Percentiles rank a stretch among this genome's conserved stretches.
These are phyloP conservation scores for Oligophagozyma castellii DNA, from an alignment of 1,139 yeast genomes.

Conservation along the genomic window DNA sequence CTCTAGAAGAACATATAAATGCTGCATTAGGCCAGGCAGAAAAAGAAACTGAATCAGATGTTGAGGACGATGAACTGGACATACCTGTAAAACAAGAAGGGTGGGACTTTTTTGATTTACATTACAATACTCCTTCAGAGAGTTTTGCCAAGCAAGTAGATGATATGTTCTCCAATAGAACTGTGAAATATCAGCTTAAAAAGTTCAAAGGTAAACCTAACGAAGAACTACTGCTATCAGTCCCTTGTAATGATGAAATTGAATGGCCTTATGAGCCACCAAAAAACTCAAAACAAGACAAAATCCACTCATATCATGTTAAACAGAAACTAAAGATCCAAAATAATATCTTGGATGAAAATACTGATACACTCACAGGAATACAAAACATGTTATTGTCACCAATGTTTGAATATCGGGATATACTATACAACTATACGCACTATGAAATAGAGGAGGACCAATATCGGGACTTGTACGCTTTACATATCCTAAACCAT, in stretches of 20 bases:
- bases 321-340: slow-evolving; percentile 23
- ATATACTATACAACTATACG: slow-evolving; percentile 51
- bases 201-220: slow-evolving; percentile 9
- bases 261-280: slow-evolving; percentile 8
- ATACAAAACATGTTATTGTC: slow-evolving; percentile 35
- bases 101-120: slow-evolving; percentile 59
- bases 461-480: slow-evolving; percentile 49
- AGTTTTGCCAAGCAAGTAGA: slow-evolving; percentile 26
- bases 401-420: slow-evolving; percentile 62
- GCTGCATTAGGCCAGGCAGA: slow-evolving; percentile 18
- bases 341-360: slow-evolving; percentile 12
- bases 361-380: slow-evolving; percentile 22
- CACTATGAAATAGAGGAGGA: slow-evolving; percentile 27
- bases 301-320: slow-evolving; percentile 23
- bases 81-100: slow-evolving; percentile 33
- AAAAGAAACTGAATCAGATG: slow-evolving; percentile 24
- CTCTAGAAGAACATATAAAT: slow-evolving; percentile 20
- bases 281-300: slow-evolving; percentile 12
- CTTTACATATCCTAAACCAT: slow-evolving; percentile 69
- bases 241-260: slow-evolving; percentile 9
- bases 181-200: slow-evolving; percentile 11
- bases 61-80: slow-evolving; percentile 25
- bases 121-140: slow-evolving; percentile 48
- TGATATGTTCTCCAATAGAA: slow-evolving; percentile 12
- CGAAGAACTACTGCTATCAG: slow-evolving; percentile 15